These are phyloP conservation scores for Henckelia pumila DNA, from an alignment of 257 asterid genomes.

Conservation along the genomic window DNA sequence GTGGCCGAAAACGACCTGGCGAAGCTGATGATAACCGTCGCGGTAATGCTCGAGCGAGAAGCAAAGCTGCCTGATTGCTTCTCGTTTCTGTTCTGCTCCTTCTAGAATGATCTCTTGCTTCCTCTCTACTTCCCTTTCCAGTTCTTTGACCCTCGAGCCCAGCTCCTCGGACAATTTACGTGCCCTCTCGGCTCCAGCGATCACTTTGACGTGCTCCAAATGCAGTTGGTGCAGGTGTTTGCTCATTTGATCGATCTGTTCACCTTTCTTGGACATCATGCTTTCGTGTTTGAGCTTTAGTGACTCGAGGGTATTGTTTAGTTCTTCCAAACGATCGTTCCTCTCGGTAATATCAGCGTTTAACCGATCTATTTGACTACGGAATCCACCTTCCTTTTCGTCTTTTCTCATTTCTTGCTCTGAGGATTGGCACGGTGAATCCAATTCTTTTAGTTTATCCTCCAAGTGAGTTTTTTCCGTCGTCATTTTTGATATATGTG, in stretches of 20 bases:
- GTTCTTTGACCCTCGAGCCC: constrained; percentile 43
- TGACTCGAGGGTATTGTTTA: constrained; percentile 34
- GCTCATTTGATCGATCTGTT: constrained; percentile 41
- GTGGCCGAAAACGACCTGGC: constrained; percentile 50
- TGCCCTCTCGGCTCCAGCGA: constrained; percentile 40
- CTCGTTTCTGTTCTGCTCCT: constrained; percentile 85
- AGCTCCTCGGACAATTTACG: constrained; percentile 38
- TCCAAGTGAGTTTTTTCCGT: no score
- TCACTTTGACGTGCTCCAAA: constrained; percentile 51
- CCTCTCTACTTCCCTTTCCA: constrained; percentile 51
- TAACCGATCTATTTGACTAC: constrained; percentile 39
- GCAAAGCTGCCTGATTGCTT: constrained; percentile 88
- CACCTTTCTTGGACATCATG: constrained; percentile 39
- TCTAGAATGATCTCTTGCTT: constrained; percentile 49
- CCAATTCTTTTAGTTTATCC: no score
- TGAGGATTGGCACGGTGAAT: no score
- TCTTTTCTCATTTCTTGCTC: no score
- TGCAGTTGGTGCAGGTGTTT: constrained; percentile 58
- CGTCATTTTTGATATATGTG: no score
- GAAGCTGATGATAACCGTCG: constrained; percentile 60
- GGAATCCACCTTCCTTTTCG: no score
- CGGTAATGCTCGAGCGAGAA: constrained; percentile 78
- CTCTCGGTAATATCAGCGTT: constrained; percentile 46
- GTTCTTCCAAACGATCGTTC: constrained; percentile 36
- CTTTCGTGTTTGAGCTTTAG: constrained; percentile 33